Base-by-base conservation (phyloP, 192 early-diverging fungal species). In the Podila minutissima region DNA sequence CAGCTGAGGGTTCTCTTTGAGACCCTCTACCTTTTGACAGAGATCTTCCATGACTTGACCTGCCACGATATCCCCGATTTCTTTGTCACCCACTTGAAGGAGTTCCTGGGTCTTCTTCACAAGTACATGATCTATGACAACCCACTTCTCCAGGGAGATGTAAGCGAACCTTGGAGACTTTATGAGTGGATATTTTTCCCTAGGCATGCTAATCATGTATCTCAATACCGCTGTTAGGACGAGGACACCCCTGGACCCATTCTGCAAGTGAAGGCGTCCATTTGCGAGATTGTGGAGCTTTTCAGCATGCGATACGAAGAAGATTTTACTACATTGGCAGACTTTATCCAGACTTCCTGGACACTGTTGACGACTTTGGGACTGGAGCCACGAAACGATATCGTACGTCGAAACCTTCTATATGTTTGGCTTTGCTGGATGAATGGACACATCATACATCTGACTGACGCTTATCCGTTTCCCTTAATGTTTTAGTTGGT, bases 1-100 rank as follows among this genome's bases (percentile, higher is more conserved):
- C 92, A 91, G 28, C 83, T 98, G 55, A 84, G 89, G 51, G 83
- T 92, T 24, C 85, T 98, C 59, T 89, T 90, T 49, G 91, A 96
- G 69, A 89, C 89, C 17, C 67, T 99, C 28, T 83, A 91, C 59
- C 87, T 96, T 9, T 74, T 98, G 64, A 88, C 90, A 64, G 94
- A 97, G 83, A 94, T 99, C 63, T 99, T 92, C 82, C 97, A 96
- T 74, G 93, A 94, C 79, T 86, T 99, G 59, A 99, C 97, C 73
- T 97, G 88, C 76, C 97, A 98, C 84, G 98, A 99, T 83, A 83
- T 98, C 62, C 97, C 98, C 17, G 95, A 97, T 74, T 98, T 95
- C 82, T 98, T 98, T 67, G 97, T 98, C 74, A 96, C 98, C 82
- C 89, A 98, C 81, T 91, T 96, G 84, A 83, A 78, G 13, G 78